phyloP scores from a whole-genome alignment of 345 rosid genomes.

The Trapa bicornis region DNA sequence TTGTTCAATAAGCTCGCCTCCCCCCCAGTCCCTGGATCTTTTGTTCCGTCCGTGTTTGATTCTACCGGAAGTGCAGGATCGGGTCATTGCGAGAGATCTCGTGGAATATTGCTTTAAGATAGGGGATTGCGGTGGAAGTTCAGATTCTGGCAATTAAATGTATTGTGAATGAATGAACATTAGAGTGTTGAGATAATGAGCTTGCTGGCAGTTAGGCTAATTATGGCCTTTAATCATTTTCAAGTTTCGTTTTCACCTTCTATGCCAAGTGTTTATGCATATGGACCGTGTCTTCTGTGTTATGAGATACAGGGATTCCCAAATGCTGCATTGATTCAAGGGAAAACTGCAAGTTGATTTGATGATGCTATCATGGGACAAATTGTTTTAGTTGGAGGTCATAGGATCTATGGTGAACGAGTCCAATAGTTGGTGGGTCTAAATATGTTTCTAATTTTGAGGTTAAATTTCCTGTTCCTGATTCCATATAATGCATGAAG shows the following conservation, averaged over 20 bases:
- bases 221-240: background rate
- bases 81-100: background rate
- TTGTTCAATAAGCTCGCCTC: no score
- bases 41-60: background rate
- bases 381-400: background rate
- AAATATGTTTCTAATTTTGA: no score
- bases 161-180: background rate
- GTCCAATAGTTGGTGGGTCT: background rate
- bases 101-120: background rate
- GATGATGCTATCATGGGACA: background rate
- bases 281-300: no score
- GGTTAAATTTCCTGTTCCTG: no score
- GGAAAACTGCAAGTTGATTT: background rate
- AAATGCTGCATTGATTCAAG: background rate
- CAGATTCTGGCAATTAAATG: background rate
- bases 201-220: background rate
- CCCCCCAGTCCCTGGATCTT: background rate
- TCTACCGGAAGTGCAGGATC: background rate
- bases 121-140: background rate
- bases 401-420: background rate
- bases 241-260: no score
- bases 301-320: background rate
- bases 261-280: no score
- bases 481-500: no score
- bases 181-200: background rate